Evolutionary conservation across 345 rosid species (phyloP), one percentile per base, ranked within the genome.

Genomic region (Clarkia xantiana): DNA sequence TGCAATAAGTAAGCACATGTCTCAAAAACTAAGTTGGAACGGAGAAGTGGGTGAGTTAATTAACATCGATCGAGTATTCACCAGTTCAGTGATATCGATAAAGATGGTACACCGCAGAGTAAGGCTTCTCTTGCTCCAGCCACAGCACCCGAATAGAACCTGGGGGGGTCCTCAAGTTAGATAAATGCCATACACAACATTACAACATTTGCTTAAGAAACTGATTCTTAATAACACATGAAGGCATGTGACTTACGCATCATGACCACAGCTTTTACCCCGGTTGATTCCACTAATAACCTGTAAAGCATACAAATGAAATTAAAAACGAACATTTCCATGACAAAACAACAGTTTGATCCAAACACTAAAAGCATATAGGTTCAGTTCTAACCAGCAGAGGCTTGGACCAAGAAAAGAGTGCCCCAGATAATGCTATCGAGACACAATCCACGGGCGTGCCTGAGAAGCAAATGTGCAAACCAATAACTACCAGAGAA

Each of bases 371-470:
- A 42, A 38, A 57, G 51, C 43, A 61, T n/a, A 66, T 45, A 22
- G 67, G 53, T 53, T 53, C 36, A 1, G 53, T 52, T 53, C 90
- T 68, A 64, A 91, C 99, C 96, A 93, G 78, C 47, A 72, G 20
- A 62, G 99, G 99, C 79, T 87, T 93, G 53, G 88, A 69, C 94
- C 95, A 82, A 34, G 95, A 76, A 62, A 93, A 93, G 19, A 93
- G 76, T 11, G 94, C 94, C 47, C 94, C 96, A 9, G 99, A 93
- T 68, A 93, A 71, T 40, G 96, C 95, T 62, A 93, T 67, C 6
- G 99, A 87, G 56, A 93, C 94, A 67, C 99, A 93, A 69, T 93
- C 99, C 62, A 69, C 96, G 16, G 99, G 81, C 67, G 99, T 93
- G 51, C 99, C 99, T 93, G 81, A 59, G 68, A 51, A 50, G 18